Conservation (phyloP, 2,329 filamentous ascomycete species). For the Phyllosticta capitalensis region DNA sequence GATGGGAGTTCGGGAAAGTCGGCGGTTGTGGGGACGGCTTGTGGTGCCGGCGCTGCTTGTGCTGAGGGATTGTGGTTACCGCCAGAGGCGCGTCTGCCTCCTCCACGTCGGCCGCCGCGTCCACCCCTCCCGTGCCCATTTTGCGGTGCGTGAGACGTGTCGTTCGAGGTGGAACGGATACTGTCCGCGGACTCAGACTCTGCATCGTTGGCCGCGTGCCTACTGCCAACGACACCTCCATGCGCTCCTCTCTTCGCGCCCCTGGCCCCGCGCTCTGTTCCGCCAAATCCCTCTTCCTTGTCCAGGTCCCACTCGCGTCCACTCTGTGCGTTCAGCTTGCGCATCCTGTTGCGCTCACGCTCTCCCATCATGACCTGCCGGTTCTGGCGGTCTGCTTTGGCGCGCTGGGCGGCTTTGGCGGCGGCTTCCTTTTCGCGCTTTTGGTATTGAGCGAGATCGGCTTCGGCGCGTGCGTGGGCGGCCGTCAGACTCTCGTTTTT, state of each 20-base stretch:
- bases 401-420: slow-evolving; percentile 35
- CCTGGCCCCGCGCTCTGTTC: slow-evolving; percentile 35
- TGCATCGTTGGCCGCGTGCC: not conserved
- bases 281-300: slow-evolving; percentile 48
- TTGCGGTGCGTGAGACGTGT: slow-evolving; percentile 14
- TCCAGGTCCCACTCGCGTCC: slow-evolving; percentile 55
- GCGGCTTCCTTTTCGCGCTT: slow-evolving; percentile 52
- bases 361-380: slow-evolving; percentile 53
- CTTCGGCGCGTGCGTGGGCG: slow-evolving; percentile 56
- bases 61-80: not conserved
- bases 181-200: slow-evolving; percentile 8
- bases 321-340: slow-evolving; percentile 49
- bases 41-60: slow-evolving; percentile 13
- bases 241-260: slow-evolving; percentile 39
- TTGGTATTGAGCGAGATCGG: slow-evolving; percentile 55
- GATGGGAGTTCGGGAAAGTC: slow-evolving; percentile 39
- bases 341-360: slow-evolving; percentile 49
- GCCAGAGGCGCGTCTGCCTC: slow-evolving; percentile 23
- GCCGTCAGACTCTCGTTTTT: slow-evolving; percentile 51
- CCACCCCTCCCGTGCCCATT: slow-evolving; percentile 16
- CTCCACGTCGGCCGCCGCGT: slow-evolving; percentile 23
- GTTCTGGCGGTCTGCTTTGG: slow-evolving; percentile 39
- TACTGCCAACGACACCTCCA: slow-evolving; percentile 32
- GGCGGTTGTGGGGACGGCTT: slow-evolving; percentile 26
- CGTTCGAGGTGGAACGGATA: not conserved